Conservation (phyloP, 306 rosid genomes). For the Castanea crenata region DNA sequence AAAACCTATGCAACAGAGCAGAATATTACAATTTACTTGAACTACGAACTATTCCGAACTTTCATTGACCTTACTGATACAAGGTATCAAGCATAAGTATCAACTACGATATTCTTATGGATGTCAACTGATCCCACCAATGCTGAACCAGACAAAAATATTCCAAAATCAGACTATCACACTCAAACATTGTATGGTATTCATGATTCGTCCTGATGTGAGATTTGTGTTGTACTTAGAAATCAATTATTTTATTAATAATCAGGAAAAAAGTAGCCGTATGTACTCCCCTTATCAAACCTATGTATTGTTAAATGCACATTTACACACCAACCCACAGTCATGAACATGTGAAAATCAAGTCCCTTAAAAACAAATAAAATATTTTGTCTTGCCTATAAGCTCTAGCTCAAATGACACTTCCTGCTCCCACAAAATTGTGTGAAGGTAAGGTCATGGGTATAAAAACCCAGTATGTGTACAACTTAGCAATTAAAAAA, state of each 20-base stretch:
- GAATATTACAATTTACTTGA: background rate
- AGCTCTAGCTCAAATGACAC: background rate
- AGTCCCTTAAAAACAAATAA: background rate
- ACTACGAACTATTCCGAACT: background rate
- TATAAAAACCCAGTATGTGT: too few species aligned
- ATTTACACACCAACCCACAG: background rate
- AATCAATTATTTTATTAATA: background rate
- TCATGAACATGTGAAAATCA: background rate
- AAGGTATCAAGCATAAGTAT: too few species aligned
- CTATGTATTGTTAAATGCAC: background rate
- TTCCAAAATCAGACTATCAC: background rate
- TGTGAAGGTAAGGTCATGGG: too few species aligned
- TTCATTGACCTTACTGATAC: too few species aligned
- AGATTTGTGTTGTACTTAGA: background rate
- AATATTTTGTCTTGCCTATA: background rate
- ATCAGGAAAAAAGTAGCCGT: background rate
- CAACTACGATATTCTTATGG: background rate
- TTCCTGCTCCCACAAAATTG: too few species aligned
- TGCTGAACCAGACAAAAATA: too few species aligned
- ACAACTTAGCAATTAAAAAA: too few species aligned
- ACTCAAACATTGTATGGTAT: background rate
- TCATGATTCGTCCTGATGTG: background rate
- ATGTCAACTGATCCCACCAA: background rate
- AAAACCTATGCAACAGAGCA: background rate
- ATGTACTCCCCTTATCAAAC: background rate